Evolutionary conservation across 257 asterid genomes (phyloP), one percentile per base, ranked within the genome.

Genomic region (Fraxinus americana): DNA sequence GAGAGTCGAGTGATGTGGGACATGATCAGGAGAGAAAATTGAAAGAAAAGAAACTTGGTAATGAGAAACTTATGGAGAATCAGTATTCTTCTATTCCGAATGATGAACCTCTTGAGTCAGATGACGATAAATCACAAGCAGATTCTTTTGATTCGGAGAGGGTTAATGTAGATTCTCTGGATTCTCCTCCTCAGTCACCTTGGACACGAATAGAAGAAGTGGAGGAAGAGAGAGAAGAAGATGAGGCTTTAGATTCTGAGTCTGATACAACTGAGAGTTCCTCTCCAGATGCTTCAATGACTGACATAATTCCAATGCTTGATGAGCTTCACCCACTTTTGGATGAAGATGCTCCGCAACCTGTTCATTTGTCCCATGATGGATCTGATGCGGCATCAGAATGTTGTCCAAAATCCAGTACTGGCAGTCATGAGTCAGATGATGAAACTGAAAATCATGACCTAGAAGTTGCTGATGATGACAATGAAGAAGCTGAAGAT

Each of bases 291-390:
- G 98, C 96, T 57, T 95, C 99, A n/a, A 86, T 93, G 91, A 88
- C 92, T 61, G 99, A 90, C 82, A 91, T 95, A 48, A 89, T 91
- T 78, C 99, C 99, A 2, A 88, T 95, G 90, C 97, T 95, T 19
- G 96, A 93, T 65, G 99, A 95, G 88, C 98, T 95, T 72, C 97
- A 93, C 72, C 99, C 99, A 1, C 96, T 95, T 73, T 84, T 95
- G 50, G 98, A 88, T 67, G 97, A 89, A 75, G 97, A 90, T 10
- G 75, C 79, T n/a, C 87, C 92, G 4, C 97, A 81, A 29, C 90
- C 86, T 25, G 71, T 68, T 82, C 87, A 78, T 38, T 78, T 77
- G 77, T 86, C 90, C 10, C 87, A 50, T 48, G 85, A 80, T 66
- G 91, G 79, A 52, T 94, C 94, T 11, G 88, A 85, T 75, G 86